Conservation (phyloP, 2,329 filamentous ascomycete genomes). For the Dothidotthia symphoricarpi region DNA sequence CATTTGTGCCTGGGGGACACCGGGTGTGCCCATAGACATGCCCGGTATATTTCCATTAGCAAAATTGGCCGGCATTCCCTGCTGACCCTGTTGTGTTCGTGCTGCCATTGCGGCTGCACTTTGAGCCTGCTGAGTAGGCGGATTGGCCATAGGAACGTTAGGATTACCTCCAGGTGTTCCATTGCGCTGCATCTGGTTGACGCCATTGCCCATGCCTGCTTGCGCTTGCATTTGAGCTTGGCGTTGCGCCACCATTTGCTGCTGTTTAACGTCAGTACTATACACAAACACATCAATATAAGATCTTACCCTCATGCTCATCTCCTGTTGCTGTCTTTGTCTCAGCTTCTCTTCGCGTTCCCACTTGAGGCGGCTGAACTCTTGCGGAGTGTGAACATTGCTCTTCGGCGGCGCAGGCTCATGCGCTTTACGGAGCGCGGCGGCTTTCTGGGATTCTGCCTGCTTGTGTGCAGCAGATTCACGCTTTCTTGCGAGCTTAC, state of each 20-base stretch:
- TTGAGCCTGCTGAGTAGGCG: constrained; percentile 30
- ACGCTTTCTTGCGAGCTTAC: constrained; percentile 90
- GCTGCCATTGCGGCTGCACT: constrained; percentile 35
- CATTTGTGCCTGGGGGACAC: constrained; percentile 68
- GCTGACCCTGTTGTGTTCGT: constrained; percentile 38
- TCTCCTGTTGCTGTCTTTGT: constrained; percentile 59
- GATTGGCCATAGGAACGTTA: constrained; percentile 33
- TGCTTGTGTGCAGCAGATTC: constrained; percentile 85
- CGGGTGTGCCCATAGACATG: constrained; percentile 56
- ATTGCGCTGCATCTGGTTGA: constrained; percentile 45
- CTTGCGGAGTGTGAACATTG: constrained; percentile 72
- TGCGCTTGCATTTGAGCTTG: constrained; percentile 42
- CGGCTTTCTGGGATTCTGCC: constrained; percentile 68
- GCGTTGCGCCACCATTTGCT: constrained; percentile 37
- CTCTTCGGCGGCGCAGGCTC: constrained; percentile 62
- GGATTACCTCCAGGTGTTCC: constrained; percentile 40
- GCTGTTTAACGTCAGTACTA: constrained; percentile 25
- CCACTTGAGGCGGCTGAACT: constrained; percentile 86
- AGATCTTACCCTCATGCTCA: constrained; percentile 46
- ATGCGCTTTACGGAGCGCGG: constrained; percentile 77
- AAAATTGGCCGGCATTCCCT: constrained; percentile 51
- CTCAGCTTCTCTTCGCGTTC: constrained; percentile 72
- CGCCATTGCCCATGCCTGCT: constrained; percentile 38
- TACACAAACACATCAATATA: background rate
- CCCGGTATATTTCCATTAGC: constrained; percentile 50